Evolutionary conservation across 805 yeast genomes (phyloP).

Genomic region (Kluyveromyces siamensis): DNA sequence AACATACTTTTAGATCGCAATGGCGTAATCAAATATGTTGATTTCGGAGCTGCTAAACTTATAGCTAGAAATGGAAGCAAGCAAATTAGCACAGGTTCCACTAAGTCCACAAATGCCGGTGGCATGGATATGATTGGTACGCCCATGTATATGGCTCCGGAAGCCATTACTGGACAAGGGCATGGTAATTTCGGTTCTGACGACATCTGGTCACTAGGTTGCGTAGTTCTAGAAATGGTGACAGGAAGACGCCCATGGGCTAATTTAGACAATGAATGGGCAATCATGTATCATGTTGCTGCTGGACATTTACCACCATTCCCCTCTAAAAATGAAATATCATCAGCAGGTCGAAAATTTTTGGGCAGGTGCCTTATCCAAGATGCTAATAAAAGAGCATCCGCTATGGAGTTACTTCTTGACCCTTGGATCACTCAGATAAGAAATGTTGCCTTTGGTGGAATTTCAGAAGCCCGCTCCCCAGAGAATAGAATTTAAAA

Average conservation of each 20-base stretch:
- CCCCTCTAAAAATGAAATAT: conserved; percentile 71
- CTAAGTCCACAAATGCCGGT: conserved; percentile 6
- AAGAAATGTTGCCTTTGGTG: conserved; percentile 57
- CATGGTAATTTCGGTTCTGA: conserved; percentile 33
- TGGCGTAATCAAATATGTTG: conserved; percentile 92
- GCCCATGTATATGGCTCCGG: conserved; percentile 99
- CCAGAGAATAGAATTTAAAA: neutral
- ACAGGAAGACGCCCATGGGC: conserved; percentile 97
- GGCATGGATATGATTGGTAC: conserved; percentile 60
- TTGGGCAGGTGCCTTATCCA: conserved; percentile 69
- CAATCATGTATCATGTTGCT: conserved; percentile 96
- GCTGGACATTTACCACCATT: conserved; percentile 87
- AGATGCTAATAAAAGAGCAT: conserved; percentile 70
- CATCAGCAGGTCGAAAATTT: conserved; percentile 63
- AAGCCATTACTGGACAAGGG: conserved; percentile 71
- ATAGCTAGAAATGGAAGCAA: conserved; percentile 52
- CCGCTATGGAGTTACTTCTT: conserved; percentile 74
- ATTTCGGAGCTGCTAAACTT: conserved; percentile 96
- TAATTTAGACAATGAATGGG: conserved; percentile 93
- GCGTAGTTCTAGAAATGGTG: conserved; percentile 93
- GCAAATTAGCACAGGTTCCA: neutral
- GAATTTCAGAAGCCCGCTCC: neutral
- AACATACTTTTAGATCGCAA: conserved; percentile 82
- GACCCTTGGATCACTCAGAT: conserved; percentile 87
- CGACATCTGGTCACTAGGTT: conserved; percentile 96